These are phyloP conservation scores for Lupinus albus DNA, from an alignment of 306 rosid species.

Conservation along the genomic window DNA sequence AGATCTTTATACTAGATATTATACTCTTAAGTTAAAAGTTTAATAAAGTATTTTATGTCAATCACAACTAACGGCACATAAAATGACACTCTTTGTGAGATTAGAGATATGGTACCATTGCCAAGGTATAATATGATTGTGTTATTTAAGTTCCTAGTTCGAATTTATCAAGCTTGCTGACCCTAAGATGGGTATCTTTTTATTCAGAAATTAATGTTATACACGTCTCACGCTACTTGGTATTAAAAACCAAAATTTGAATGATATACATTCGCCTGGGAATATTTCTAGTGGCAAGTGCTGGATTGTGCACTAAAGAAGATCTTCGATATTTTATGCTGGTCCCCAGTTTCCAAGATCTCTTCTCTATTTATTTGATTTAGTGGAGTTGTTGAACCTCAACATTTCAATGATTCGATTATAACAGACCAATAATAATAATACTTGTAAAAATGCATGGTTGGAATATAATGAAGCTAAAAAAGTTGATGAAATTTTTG, in stretches of 20 bases:
- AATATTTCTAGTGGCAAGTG: slow-evolving; percentile 12
- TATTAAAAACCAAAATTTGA: slow-evolving; percentile 27
- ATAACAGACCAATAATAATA: not conserved
- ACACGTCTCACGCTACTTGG: slow-evolving; percentile 28
- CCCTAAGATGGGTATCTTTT: not conserved
- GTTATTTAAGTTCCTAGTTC: too few relatives aligned
- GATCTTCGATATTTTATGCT: slow-evolving; percentile 1
- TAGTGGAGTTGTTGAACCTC: not conserved
- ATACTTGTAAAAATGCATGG: not conserved
- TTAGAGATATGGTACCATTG: too few relatives aligned
- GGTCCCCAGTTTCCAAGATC: not conserved
- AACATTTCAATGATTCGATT: not conserved
- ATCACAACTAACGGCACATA: too few relatives aligned
- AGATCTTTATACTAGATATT: too few relatives aligned
- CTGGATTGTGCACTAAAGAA: slow-evolving; percentile 29
- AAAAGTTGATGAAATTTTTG: not conserved
- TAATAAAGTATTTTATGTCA: too few relatives aligned
- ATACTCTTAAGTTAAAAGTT: too few relatives aligned
- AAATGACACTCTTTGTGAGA: too few relatives aligned
- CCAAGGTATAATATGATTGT: too few relatives aligned
- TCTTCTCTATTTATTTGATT: not conserved
- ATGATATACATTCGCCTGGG: not conserved
- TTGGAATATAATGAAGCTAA: slow-evolving; percentile 19
- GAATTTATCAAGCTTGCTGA: not conserved
- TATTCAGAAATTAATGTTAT: too few relatives aligned